A percentile compares a stretch with the other conserved stretches of the same genome.
These are phyloP conservation scores for Nicotiana noctiflora DNA, from an alignment of 257 asterid genomes.

Conservation along the genomic window DNA sequence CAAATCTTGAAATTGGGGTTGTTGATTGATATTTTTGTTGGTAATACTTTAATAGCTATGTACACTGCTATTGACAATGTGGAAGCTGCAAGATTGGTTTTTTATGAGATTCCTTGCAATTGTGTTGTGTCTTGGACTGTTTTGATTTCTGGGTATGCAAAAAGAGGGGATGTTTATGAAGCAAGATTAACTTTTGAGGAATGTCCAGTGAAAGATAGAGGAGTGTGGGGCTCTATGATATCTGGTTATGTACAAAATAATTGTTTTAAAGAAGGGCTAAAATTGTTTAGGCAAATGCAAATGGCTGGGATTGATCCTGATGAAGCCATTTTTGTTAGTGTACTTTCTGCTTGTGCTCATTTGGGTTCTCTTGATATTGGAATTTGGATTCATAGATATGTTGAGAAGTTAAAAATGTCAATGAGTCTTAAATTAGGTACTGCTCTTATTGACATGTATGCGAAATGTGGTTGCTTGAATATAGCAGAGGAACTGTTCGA, in stretches of 20 bases:
- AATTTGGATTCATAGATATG: slow-evolving; percentile 53
- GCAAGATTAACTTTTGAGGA: slow-evolving; percentile 63
- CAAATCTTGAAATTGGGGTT: slow-evolving; percentile 45
- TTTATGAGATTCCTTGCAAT: slow-evolving; percentile 42
- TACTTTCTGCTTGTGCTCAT: slow-evolving; percentile 60
- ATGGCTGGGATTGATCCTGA: slow-evolving; percentile 49
- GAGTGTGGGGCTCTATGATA: slow-evolving; percentile 70
- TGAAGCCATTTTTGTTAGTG: slow-evolving; percentile 51
- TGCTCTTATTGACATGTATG: slow-evolving; percentile 56
- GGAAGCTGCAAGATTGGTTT: slow-evolving; percentile 46
- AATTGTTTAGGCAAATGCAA: slow-evolving; percentile 61
- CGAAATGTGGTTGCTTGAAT: slow-evolving; percentile 59
- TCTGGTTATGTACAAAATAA: slow-evolving; percentile 69
- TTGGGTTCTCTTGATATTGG: slow-evolving; percentile 61
- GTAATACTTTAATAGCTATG: slow-evolving; percentile 44
- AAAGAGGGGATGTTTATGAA: slow-evolving; percentile 42
- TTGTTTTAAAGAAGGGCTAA: slow-evolving; percentile 68
- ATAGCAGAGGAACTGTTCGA: slow-evolving; percentile 47
- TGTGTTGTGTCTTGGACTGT: slow-evolving; percentile 68
- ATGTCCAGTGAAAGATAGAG: slow-evolving; percentile 53
- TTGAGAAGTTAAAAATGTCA: slow-evolving; percentile 24
- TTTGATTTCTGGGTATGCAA: slow-evolving; percentile 53
- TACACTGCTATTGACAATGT: slow-evolving; percentile 43
- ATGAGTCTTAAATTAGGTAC: slow-evolving; percentile 43
- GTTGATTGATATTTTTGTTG: slow-evolving; percentile 36